Evolutionary conservation across 306 rosid species (phyloP), one percentile per base, ranked within the genome.

Genomic region (Prunus fruticosa): DNA sequence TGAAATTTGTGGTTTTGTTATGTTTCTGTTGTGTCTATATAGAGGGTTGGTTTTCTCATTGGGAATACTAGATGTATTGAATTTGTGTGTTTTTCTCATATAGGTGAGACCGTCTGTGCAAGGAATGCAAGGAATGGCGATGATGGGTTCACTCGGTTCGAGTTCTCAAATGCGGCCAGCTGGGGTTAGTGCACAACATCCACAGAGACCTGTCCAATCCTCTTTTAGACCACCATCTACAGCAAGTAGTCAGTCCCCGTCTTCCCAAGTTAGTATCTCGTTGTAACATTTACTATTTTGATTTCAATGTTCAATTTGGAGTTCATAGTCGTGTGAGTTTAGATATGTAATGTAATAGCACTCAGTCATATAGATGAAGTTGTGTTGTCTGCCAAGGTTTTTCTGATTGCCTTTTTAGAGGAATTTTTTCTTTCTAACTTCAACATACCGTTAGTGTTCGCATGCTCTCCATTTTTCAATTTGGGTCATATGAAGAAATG

Each of bases 131-230:
- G 90, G 96, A 79, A 82, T 88, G 83, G 97, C 97, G 53, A 87
- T 88, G 89, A 66, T 92, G 85, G 98, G 98, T 49, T 81, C 96
- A 34, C 80, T 88, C 18, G 85, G 89, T 78, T 89, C 96, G 2
- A 82, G 78, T 80, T 79, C 98, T 25, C 97, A 89, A 86, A 84
- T 95, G 89, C 89, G 94, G 67, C 87, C 96, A 0, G 81, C 85
- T 45, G 96, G 91, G 71, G 77, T 89, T 34, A 78, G 90, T 8
- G 53, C 84, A 2, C 96, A 84, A 45, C 80, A 76, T 82, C 88
- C 82, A 71, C 99, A 86, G 80, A 84, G 99, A 67, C 93, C 96
- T 1, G 80, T 85, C 25, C 96, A 90, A 65, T 71, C 98, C 6
- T 82, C 96, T 81, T 88, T 89, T 56, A 87, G 98, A 78, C 90